phyloP scores from a whole-genome alignment of 495 filamentous ascomycete species.

The Daldinia caldariorum region DNA sequence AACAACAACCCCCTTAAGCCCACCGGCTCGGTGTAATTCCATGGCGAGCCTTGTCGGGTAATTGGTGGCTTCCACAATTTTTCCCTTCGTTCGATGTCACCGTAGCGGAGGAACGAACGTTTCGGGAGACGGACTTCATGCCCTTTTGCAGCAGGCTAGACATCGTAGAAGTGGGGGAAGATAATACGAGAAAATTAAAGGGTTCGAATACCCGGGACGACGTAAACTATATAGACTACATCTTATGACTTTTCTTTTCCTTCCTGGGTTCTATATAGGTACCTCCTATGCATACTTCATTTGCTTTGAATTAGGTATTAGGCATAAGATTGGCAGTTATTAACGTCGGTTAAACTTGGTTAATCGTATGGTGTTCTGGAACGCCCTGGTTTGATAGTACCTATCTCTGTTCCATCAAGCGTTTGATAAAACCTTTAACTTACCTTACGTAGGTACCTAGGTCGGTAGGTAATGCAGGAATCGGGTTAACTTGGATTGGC shows the following conservation, averaged over 20 bases:
- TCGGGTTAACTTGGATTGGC: conserved; percentile 1
- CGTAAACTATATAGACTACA: conserved; percentile 3
- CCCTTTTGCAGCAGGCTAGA: conserved; percentile 26
- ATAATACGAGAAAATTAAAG: conserved; percentile 28
- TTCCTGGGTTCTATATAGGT: neutral
- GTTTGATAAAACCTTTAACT: conserved; percentile 14
- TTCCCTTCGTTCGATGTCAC: conserved; percentile 33
- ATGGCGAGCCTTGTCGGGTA: conserved; percentile 38
- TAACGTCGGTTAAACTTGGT: conserved; percentile 27
- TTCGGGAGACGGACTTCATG: conserved; percentile 33
- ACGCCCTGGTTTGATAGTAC: neutral
- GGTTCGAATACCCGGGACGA: conserved; percentile 2
- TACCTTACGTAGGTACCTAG: conserved; percentile 16
- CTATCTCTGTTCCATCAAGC: neutral
- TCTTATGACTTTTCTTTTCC: neutral
- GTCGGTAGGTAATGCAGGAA: conserved; percentile 27
- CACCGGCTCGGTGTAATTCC: conserved; percentile 33
- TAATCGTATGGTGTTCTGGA: conserved; percentile 7
- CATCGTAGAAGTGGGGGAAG: conserved; percentile 23
- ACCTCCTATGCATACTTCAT: neutral
- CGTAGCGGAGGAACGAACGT: conserved; percentile 20
- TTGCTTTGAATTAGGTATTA: neutral
- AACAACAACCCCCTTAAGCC: conserved; percentile 19
- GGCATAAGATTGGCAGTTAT: conserved; percentile 1
- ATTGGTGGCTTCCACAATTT: conserved; percentile 26